phyloP scores from a whole-genome alignment of 805 yeast species.

The Metschnikowia sp. region DNA sequence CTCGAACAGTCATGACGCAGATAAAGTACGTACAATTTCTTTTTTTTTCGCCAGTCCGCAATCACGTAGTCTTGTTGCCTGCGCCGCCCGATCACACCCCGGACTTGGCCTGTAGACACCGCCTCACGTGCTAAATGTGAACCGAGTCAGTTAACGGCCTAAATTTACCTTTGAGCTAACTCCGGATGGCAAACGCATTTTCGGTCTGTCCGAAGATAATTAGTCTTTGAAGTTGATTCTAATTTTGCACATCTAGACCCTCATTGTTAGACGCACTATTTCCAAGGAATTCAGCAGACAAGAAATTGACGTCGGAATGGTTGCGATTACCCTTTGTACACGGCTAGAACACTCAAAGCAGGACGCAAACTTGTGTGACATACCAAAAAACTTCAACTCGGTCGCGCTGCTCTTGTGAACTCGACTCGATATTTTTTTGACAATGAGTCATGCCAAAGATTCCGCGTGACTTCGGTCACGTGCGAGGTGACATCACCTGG shows the following conservation, averaged over 20 bases:
- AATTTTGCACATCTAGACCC: no score
- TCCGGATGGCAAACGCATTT: neutral
- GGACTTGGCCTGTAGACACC: neutral
- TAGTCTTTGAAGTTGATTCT: no score
- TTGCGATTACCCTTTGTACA: no score
- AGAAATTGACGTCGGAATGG: no score
- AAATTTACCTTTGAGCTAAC: neutral
- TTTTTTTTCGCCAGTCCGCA: conserved; percentile 1
- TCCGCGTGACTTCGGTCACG: neutral
- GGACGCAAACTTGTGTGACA: no score
- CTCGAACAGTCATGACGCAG: conserved; percentile 8
- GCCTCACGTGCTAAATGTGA: neutral
- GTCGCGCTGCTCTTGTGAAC: no score
- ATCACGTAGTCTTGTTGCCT: neutral
- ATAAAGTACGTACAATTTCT: neutral
- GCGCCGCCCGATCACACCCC: neutral
- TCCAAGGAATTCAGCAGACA: no score
- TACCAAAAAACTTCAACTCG: no score
- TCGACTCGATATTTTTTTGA: neutral
- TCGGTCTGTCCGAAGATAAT: no score
- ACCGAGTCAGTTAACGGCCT: neutral
- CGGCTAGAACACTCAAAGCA: no score
- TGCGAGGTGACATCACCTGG: neutral
- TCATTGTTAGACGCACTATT: no score
- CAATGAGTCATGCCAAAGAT: neutral